Percentiles rank a stretch among this genome's conserved stretches.
phyloP scores from a whole-genome alignment of 1,284 basidiomycete genomes.

The Trametes polyzona region DNA sequence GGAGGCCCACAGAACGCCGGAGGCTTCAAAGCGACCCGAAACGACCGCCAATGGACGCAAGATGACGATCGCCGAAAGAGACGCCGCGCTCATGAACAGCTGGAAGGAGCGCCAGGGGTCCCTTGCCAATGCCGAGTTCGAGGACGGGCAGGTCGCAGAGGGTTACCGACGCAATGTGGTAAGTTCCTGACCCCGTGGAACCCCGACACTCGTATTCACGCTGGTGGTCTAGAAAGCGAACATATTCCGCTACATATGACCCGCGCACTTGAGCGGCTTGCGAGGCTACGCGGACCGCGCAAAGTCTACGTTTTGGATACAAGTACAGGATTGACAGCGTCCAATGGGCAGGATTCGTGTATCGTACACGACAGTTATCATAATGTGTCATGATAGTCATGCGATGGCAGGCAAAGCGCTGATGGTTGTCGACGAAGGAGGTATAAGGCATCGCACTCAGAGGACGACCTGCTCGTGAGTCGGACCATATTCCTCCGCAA shows the following conservation, averaged over 20 bases:
- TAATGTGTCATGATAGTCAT: neutral
- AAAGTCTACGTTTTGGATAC: neutral
- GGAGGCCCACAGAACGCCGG: neutral
- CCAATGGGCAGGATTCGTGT: neutral
- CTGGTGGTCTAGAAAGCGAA: constrained; percentile 27
- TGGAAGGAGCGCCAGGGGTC: constrained; percentile 30
- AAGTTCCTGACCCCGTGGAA: neutral
- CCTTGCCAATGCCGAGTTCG: constrained; percentile 29
- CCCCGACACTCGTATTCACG: neutral
- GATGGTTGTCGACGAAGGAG: no score
- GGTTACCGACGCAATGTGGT: constrained; percentile 30
- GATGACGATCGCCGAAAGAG: constrained; percentile 28
- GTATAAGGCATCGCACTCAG: no score
- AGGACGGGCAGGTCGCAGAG: constrained; percentile 28
- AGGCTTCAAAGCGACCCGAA: neutral
- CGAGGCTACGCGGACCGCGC: neutral
- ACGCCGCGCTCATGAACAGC: constrained; percentile 26
- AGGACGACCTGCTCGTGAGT: no score
- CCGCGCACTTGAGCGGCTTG: neutral
- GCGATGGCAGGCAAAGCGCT: no score
- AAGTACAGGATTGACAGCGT: neutral
- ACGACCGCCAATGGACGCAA: constrained; percentile 4
- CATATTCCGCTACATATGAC: constrained; percentile 30
- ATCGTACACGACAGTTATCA: no score
- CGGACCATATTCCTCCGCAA: neutral